Conservation (phyloP, 352 stramenopile species). For the Globisporangium alternatum region DNA sequence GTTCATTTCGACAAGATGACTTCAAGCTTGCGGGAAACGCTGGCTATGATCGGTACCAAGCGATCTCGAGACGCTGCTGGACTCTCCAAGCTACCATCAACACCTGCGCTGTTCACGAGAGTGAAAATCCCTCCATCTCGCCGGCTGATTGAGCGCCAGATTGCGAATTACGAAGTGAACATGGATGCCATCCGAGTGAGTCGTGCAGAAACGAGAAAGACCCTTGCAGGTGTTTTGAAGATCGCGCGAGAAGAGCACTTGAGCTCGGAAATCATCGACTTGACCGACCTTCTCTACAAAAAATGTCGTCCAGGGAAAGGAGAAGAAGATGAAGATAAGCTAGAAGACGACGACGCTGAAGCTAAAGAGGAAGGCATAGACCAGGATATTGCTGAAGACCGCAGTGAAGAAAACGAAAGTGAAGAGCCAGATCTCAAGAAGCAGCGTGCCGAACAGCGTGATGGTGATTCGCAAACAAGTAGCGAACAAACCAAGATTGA, state of each 20-base stretch:
- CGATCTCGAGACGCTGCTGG: conserved; percentile 22
- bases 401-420: conserved; percentile 20
- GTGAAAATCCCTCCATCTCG: conserved; percentile 64
- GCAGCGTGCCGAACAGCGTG: conserved; percentile 18
- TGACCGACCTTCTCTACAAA: conserved; percentile 49
- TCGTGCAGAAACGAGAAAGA: conserved; percentile 46
- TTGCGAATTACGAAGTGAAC: conserved; percentile 66
- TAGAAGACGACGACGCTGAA: conserved; percentile 37
- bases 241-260: conserved; percentile 62
- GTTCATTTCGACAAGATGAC: conserved; percentile 66
- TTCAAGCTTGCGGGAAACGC: conserved; percentile 39
- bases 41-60: conserved; percentile 51
- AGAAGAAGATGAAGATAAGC: conserved; percentile 23
- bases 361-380: conserved; percentile 24
- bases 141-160: conserved; percentile 67
- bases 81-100: conserved; percentile 28
- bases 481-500: not conserved
- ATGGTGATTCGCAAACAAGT: not conserved
- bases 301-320: conserved; percentile 52
- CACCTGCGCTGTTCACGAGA: conserved; percentile 43
- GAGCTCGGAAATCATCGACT: conserved; percentile 46
- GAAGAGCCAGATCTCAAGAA: conserved; percentile 43
- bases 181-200: conserved; percentile 43
- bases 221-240: conserved; percentile 49
- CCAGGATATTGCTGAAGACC: conserved; percentile 14